These are phyloP conservation scores for Tylopilus sp. DNA, from an alignment of 1,284 basidiomycete genomes.

Conservation along the genomic window DNA sequence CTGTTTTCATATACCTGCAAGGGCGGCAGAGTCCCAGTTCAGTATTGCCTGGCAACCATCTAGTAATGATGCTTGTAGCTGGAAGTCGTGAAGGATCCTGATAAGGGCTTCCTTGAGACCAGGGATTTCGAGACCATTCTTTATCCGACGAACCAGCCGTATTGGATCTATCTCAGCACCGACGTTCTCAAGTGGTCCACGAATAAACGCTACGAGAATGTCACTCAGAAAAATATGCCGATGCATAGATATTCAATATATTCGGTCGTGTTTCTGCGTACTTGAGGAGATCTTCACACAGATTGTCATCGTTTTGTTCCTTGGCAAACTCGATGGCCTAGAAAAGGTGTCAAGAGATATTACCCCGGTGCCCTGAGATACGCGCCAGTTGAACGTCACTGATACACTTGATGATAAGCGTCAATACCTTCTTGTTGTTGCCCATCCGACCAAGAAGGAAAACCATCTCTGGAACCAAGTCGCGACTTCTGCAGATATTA, in stretches of 20 bases:
- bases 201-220: conserved; percentile 68
- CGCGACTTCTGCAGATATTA: conserved; percentile 74
- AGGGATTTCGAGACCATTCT: conserved; percentile 93
- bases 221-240: not conserved
- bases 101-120: conserved; percentile 91
- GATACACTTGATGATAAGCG: conserved; percentile 91
- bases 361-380: not conserved
- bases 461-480: conserved; percentile 94
- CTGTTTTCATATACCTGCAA: conserved; percentile 60
- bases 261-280: conserved; percentile 93
- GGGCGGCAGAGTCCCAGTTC: conserved; percentile 71
- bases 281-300: conserved; percentile 94
- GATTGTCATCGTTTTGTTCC: conserved; percentile 93
- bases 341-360: not conserved
- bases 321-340: conserved; percentile 98
- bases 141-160: conserved; percentile 87
- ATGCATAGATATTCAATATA: conserved; percentile 32
- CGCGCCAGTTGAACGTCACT: conserved; percentile 84
- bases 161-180: conserved; percentile 96
- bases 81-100: conserved; percentile 95
- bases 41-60: conserved; percentile 88
- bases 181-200: conserved; percentile 90
- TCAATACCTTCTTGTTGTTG: conserved; percentile 91
- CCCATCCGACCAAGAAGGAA: conserved; percentile 97
- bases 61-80: conserved; percentile 82